Conservation (phyloP, 2,329 filamentous ascomycete species). For the Arthroderma uncinatum region DNA sequence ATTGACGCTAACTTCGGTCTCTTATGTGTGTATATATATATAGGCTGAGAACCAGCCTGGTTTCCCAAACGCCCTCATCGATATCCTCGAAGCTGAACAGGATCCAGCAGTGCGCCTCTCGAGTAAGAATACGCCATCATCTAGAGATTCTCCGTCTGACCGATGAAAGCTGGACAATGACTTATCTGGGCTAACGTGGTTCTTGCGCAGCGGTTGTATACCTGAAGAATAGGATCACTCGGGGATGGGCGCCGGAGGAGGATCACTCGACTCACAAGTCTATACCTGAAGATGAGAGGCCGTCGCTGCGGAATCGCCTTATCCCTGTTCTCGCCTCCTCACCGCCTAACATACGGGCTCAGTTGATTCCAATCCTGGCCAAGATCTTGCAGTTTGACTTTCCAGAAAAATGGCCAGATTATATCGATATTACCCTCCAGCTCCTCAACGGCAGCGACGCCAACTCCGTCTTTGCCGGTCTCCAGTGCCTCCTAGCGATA, state of each 20-base stretch:
- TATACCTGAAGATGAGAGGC: conserved; percentile 83
- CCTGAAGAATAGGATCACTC: conserved; percentile 92
- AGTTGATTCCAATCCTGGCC: conserved; percentile 87
- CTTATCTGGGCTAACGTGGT: conserved; percentile 15
- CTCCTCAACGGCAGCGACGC: conserved; percentile 79
- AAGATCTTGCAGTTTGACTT: conserved; percentile 96
- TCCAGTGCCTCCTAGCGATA: conserved; percentile 88
- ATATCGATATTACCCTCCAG: conserved; percentile 84
- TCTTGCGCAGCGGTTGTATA: conserved; percentile 69
- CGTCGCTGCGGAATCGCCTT: conserved; percentile 72
- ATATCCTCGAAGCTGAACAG: conserved; percentile 81
- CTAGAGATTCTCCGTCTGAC: conserved; percentile 17
- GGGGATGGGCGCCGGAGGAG: conserved; percentile 74
- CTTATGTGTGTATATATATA: not conserved
- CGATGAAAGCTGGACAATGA: conserved; percentile 6
- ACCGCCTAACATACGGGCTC: conserved; percentile 70
- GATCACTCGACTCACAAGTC: conserved; percentile 60
- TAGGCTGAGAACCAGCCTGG: conserved; percentile 84
- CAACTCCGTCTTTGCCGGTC: conserved; percentile 75
- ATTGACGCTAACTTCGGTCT: not conserved
- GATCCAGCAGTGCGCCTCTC: conserved; percentile 75
- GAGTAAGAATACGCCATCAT: conserved; percentile 49
- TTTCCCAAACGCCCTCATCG: conserved; percentile 81
- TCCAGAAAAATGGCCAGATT: conserved; percentile 83
- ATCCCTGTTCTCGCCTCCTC: conserved; percentile 79